Evolutionary conservation across 1,139 yeast species (phyloP), one percentile per base, ranked within the genome.

Genomic region (Blastobotrys petasosporus): DNA sequence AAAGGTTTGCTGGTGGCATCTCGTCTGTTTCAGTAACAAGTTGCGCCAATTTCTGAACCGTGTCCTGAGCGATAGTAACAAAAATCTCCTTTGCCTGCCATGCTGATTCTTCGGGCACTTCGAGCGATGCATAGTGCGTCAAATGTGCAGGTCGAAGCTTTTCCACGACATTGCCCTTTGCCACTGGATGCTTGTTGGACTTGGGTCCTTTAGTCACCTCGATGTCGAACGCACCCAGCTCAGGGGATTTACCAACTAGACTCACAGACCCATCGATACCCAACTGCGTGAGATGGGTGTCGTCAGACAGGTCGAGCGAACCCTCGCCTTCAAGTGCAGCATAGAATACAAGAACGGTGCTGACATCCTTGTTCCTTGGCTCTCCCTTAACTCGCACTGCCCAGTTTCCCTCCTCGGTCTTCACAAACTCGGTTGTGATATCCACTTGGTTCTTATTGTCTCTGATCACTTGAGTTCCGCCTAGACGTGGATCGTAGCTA

Each of bases 1-100:
- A 77, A 16, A 67, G 59, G 25, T 69, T 64, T 2, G 71, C 67
- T 12, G 68, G 65, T 5, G 46, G 45, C 20, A 69, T 51, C 8
- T 62, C 53, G 2, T 63, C 63, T 1, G 63, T 55, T 2, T 68
- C 70, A 15, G 42, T 43, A 43, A 68, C 64, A 6, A 58, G 59
- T 28, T 71, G 70, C 15, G 74, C 59, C 30, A 82, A 59, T n/a
- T 69, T 67, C 46, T 73, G 66, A 12, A 88, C 67, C 2, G 85
- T 77, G 47, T 86, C 94, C 56, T 82, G 82, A 36, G 87, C 58
- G 51, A 88, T 56, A 0, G 88, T 77, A 59, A 79, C 68, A 59
- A 82, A 85, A 4, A 90, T 75, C 47, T 87, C 96, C 50, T 75
- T 75, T 2, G 94, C 94, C 59, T 74, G 74, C 97, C 97, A 90